Base-by-base conservation (phyloP, 83 land plant genomes). In the Diphasiastrum complanatum region DNA sequence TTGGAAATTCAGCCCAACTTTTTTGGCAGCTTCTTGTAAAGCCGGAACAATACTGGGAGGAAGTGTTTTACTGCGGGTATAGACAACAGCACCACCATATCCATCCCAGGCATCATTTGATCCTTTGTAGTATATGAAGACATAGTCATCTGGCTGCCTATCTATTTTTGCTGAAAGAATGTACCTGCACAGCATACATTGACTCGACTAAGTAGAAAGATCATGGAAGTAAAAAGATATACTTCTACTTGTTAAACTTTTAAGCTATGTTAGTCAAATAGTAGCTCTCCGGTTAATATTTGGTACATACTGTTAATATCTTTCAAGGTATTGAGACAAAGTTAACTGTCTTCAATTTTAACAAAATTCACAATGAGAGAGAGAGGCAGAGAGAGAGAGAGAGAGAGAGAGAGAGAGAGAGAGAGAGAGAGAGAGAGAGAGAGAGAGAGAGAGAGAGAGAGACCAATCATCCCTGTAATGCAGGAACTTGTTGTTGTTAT, bases 31-130 rank as follows among this genome's bases (percentile, higher is more conserved):
- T n/a, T 22, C 67, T 69, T 81, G 73, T 27, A 93, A 68, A 51
- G 81, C 86, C 1, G 99, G 96, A 22, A 89, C 65, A 31, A 93
- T 89, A 68, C 74, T 85, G 40, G 79, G 53, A 22, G 91, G 92
- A 24, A 93, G 61, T 29, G 47, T 69, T 29, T 75, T 47, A 50
- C 83, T 83, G 48, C 96, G 79, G 18, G 99, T 93, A 61, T 93
- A 93, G 2, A 93, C 61, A 55, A 93, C 86, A 5, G 96, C 78
- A 29, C 99, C 99, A 52, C 99, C 99, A 73, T 93, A 93, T 11
- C 99, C 99, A 68, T 93, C 96, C 99, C 99, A 93, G 19, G 99
- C 99, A 73, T 93, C 99, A 71, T 93, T 93, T 29, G 71, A 74
- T 14, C 99, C 99, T 23, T 82, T 74, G 62, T 93, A 93, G 71